phyloP scores from a whole-genome alignment of 225 moss, liverwort and hornwort species.

The Ulota crispa region DNA sequence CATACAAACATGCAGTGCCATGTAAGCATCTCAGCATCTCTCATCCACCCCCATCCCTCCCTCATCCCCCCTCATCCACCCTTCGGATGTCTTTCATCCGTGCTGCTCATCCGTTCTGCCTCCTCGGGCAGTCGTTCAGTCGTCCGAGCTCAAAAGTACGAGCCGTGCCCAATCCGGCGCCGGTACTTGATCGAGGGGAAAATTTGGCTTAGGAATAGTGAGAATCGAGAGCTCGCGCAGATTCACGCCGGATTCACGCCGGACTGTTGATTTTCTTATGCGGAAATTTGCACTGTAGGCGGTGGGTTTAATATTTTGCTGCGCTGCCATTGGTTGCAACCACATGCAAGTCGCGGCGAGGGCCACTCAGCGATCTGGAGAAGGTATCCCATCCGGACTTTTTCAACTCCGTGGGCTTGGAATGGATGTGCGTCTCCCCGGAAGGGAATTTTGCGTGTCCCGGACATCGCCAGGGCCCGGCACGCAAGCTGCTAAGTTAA shows the following conservation, averaged over 20 bases:
- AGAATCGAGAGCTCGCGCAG: no score
- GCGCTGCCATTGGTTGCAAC: not conserved
- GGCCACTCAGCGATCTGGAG: not conserved
- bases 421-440: fast-evolving
- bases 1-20: not conserved
- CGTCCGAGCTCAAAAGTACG: no score
- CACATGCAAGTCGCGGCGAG: not conserved
- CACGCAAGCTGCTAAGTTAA: not conserved
- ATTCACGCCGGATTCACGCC: no score
- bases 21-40: not conserved
- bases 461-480: no score
- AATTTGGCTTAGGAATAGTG: no score
- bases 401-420: no score
- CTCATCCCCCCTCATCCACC: not conserved
- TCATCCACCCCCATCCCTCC: not conserved
- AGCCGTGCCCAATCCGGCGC: not conserved
- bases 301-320: not conserved
- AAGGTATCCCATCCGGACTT: not conserved
- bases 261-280: not conserved
- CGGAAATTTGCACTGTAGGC: not conserved
- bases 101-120: no score
- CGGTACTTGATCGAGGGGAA: not conserved
- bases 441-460: not conserved
- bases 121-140: no score
- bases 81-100: not conserved